Percentiles rank a stretch among this genome's conserved stretches.
phyloP scores from a whole-genome alignment of 73 alveolate genomes.

The Diophrys sp. region DNA sequence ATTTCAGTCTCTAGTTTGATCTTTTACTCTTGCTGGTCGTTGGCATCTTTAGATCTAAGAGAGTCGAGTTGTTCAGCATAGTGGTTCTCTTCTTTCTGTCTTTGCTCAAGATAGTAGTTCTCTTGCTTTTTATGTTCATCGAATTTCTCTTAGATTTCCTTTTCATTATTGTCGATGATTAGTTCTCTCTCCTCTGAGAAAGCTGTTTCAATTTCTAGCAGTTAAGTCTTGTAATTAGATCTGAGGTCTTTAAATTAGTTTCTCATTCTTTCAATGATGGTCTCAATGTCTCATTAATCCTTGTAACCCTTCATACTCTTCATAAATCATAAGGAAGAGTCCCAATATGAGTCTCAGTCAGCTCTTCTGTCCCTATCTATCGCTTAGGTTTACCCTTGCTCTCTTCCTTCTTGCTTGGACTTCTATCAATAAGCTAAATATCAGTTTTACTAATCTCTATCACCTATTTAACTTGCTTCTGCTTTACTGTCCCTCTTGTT shows the following conservation, averaged over 20 bases:
- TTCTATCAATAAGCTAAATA: too few relatives aligned
- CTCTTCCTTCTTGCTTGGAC: too few relatives aligned
- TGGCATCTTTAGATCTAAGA: constrained; percentile 72
- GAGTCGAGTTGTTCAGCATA: constrained; percentile 68
- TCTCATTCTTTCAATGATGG: constrained; percentile 68
- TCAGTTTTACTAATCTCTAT: too few relatives aligned
- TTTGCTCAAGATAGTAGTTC: constrained; percentile 55
- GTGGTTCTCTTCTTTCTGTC: constrained; percentile 73
- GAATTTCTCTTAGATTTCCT: constrained; percentile 66
- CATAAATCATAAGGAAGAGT: too few relatives aligned
- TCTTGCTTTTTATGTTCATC: constrained; percentile 69
- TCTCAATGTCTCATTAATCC: too few relatives aligned
- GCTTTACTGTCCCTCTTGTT: too few relatives aligned
- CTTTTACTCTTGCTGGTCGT: constrained; percentile 68
- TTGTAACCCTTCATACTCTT: too few relatives aligned
- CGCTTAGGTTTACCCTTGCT: too few relatives aligned
- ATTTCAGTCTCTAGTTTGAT: constrained; percentile 78
- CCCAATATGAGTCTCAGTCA: too few relatives aligned
- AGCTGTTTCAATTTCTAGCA: constrained; percentile 70
- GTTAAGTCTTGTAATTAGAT: constrained; percentile 58
- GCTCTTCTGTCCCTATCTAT: too few relatives aligned
- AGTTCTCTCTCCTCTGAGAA: constrained; percentile 52
- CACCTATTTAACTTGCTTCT: too few relatives aligned
- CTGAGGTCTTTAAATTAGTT: constrained; percentile 67
- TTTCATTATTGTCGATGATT: constrained; percentile 47